These are phyloP conservation scores for Eremomyces bilateralis DNA, from an alignment of 495 filamentous ascomycete genomes.

Conservation along the genomic window DNA sequence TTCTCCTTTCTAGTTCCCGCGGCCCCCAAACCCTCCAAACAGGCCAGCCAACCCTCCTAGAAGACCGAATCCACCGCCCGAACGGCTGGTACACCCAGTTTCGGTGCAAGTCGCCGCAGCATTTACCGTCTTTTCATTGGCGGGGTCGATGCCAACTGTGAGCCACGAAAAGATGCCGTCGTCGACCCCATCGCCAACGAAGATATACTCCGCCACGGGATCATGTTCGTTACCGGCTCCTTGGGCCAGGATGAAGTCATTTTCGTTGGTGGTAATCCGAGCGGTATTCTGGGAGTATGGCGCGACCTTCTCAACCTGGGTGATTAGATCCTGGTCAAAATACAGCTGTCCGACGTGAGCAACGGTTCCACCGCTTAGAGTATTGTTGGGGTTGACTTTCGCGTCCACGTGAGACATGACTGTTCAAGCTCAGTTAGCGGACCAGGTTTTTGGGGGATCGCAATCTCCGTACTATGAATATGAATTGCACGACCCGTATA, in stretches of 20 bases:
- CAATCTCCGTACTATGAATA: slow-evolving; percentile 22
- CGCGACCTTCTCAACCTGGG: slow-evolving; percentile 27
- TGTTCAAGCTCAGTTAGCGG: no score
- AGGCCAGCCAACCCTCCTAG: no score
- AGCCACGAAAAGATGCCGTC: slow-evolving; percentile 34
- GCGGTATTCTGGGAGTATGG: slow-evolving; percentile 37
- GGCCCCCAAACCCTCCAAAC: no score
- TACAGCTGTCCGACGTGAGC: slow-evolving; percentile 40
- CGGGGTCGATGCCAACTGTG: slow-evolving; percentile 31
- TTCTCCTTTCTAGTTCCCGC: no score
- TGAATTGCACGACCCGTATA: slow-evolving; percentile 36
- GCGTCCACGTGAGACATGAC: no score
- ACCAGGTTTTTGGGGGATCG: no score
- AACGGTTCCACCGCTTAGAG: slow-evolving; percentile 10
- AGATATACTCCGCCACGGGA: slow-evolving; percentile 33
- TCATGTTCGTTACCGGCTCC: no score
- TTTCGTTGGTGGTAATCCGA: slow-evolving; percentile 25
- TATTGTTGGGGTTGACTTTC: neutral
- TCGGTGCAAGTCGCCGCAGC: no score
- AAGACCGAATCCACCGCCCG: no score
- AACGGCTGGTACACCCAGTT: no score
- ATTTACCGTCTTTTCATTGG: no score
- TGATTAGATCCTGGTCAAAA: slow-evolving; percentile 36
- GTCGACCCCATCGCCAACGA: slow-evolving; percentile 24
- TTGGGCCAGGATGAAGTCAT: slow-evolving; percentile 29